phyloP scores from a whole-genome alignment of 257 asterid species.

The Fraxinus americana region DNA sequence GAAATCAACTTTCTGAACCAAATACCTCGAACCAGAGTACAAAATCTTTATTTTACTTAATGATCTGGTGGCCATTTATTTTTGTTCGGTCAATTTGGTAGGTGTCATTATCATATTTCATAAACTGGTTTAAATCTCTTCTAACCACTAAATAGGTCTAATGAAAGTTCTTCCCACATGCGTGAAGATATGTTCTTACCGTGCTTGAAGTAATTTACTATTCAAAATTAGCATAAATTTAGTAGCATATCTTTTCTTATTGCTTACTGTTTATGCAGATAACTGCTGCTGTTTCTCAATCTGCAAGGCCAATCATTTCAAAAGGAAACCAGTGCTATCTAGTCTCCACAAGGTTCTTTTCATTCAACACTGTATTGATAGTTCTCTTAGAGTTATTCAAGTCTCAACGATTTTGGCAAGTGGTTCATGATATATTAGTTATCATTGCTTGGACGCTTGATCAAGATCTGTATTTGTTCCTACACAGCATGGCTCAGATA shows the following conservation, averaged over 20 bases:
- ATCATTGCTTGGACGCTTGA: constrained; percentile 21
- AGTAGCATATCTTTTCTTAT: constrained; percentile 8
- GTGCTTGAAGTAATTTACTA: background rate
- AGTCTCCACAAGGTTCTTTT: constrained; percentile 54
- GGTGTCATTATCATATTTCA: background rate
- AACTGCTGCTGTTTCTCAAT: constrained; percentile 62
- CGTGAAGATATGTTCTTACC: background rate
- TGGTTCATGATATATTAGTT: constrained; percentile 1
- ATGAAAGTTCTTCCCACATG: background rate
- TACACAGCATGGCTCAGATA: constrained; percentile 60
- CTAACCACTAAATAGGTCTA: constrained; percentile 2
- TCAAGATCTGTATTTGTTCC: constrained; percentile 17
- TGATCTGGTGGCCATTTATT: background rate
- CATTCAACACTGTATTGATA: background rate
- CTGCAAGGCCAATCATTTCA: constrained; percentile 49
- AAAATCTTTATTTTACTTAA: background rate
- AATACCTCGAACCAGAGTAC: background rate
- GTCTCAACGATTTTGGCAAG: background rate
- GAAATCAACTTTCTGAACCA: background rate
- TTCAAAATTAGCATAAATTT: constrained; percentile 6
- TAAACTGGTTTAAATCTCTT: background rate
- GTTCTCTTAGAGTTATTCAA: background rate
- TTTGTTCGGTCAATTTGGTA: background rate
- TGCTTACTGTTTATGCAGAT: constrained; percentile 47
- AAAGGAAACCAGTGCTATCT: constrained; percentile 70